Percentiles rank a stretch among this genome's conserved stretches.
Evolutionary conservation across 331 rosid species (phyloP).

Genomic region (Pyracantha coccinea): DNA sequence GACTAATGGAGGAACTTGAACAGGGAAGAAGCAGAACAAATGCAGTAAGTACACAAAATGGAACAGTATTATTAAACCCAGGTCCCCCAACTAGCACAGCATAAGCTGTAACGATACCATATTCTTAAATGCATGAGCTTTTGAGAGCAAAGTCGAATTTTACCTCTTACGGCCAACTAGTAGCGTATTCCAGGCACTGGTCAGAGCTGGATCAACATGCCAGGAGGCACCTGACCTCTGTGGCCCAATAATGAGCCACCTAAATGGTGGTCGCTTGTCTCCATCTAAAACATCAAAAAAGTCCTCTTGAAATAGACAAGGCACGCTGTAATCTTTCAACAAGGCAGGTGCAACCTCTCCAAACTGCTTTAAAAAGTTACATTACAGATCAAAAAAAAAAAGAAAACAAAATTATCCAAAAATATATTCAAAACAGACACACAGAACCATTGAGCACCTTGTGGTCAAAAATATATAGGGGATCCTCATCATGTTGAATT

Average conservation of each 20-base stretch:
- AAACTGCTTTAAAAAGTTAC: slow-evolving; percentile 43
- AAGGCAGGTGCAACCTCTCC: slow-evolving; percentile 85
- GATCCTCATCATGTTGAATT: slow-evolving; percentile 93
- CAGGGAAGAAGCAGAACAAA: not conserved
- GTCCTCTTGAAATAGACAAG: slow-evolving; percentile 87
- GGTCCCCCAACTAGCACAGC: not conserved
- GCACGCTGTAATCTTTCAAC: slow-evolving; percentile 82
- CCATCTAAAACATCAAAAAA: slow-evolving; percentile 63
- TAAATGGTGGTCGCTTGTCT: slow-evolving; percentile 83
- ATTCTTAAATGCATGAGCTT: slow-evolving; percentile 4
- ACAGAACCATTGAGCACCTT: slow-evolving; percentile 40
- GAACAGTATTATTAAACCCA: not conserved
- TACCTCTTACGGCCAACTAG: slow-evolving; percentile 90
- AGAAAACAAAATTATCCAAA: not conserved
- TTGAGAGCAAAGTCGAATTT: not conserved
- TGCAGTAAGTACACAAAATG: not conserved
- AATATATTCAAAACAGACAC: not conserved
- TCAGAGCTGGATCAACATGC: slow-evolving; percentile 99
- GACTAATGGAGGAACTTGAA: not conserved
- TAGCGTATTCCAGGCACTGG: slow-evolving; percentile 99
- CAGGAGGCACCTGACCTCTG: slow-evolving; percentile 99
- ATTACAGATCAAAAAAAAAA: slow-evolving; percentile 2
- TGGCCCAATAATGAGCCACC: slow-evolving; percentile 97
- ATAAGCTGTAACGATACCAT: not conserved
- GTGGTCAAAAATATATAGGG: slow-evolving; percentile 90